A percentile compares a stretch with the other conserved stretches of the same genome.
These are phyloP conservation scores for Trichocladium uniseriatum DNA, from an alignment of 495 filamentous ascomycete genomes.

Conservation along the genomic window DNA sequence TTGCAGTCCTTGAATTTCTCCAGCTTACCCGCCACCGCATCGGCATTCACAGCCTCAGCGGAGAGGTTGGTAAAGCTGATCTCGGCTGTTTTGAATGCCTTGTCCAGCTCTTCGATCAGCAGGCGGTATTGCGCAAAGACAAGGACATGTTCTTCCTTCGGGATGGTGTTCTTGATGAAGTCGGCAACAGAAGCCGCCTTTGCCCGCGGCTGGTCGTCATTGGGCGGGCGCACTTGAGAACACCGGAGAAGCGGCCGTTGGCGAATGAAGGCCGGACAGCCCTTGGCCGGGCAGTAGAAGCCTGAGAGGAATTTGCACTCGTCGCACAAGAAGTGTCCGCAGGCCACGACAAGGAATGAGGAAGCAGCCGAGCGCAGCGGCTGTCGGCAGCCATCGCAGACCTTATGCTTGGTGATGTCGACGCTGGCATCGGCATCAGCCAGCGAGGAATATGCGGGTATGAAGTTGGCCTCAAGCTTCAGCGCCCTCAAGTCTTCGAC, in stretches of 20 bases:
- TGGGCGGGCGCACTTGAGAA: background rate
- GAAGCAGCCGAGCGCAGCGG: background rate
- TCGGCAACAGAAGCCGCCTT: constrained; percentile 21
- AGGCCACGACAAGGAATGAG: constrained; percentile 22
- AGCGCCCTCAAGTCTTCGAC: constrained; percentile 4
- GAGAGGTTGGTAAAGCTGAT: constrained; percentile 8
- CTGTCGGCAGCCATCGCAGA: constrained; percentile 8
- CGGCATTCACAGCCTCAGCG: background rate
- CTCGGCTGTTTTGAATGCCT: constrained; percentile 14
- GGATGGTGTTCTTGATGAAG: constrained; percentile 13
- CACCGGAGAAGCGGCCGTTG: constrained; percentile 11
- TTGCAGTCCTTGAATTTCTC: constrained; percentile 21
- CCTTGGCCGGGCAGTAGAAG: constrained; percentile 10
- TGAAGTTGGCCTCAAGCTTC: constrained; percentile 2
- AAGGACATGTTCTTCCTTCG: constrained; percentile 18
- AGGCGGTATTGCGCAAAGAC: constrained; percentile 30
- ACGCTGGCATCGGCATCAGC: background rate
- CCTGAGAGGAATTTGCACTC: constrained; percentile 11
- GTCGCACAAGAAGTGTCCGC: constrained; percentile 30
- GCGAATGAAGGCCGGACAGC: constrained; percentile 1
- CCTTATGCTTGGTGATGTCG: background rate
- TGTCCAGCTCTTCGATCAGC: constrained; percentile 14
- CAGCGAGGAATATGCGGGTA: background rate
- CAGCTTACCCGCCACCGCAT: constrained; percentile 1
- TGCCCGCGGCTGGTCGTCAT: background rate